Conservation (phyloP, 495 filamentous ascomycete species). For the Platismatia glauca region DNA sequence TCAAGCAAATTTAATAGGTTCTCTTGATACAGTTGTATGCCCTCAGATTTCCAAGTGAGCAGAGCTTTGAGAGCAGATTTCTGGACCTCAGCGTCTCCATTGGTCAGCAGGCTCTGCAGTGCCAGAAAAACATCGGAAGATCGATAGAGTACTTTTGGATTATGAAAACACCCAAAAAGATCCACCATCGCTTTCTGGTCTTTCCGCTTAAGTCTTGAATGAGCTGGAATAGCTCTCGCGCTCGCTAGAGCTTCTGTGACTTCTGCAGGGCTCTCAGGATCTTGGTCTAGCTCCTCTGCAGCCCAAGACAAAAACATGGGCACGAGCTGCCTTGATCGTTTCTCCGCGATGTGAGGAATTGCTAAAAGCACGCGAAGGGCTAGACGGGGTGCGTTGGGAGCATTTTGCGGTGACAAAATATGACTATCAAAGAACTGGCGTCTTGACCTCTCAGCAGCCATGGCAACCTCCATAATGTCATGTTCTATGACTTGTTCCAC, state of each 20-base stretch:
- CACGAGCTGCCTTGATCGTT: conserved; percentile 70
- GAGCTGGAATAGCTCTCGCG: conserved; percentile 24
- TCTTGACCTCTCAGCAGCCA: conserved; percentile 41
- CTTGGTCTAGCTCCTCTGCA: conserved; percentile 37
- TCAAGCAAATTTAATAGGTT: conserved; percentile 83
- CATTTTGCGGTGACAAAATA: conserved; percentile 31
- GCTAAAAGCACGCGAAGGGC: conserved; percentile 70
- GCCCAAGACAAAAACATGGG: conserved; percentile 80
- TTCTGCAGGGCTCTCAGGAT: conserved; percentile 34
- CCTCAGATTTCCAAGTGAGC: conserved; percentile 75
- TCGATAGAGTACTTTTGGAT: conserved; percentile 74
- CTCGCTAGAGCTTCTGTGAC: conserved; percentile 20
- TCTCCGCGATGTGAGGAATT: conserved; percentile 71
- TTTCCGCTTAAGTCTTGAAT: conserved; percentile 45
- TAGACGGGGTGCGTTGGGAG: conserved; percentile 43
- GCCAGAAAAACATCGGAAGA: conserved; percentile 66
- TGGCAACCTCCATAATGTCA: conserved; percentile 32
- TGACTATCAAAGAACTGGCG: conserved; percentile 41
- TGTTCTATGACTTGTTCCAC: conserved; percentile 41
- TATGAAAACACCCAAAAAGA: conserved; percentile 76
- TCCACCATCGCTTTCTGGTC: conserved; percentile 75
- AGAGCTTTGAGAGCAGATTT: conserved; percentile 75
- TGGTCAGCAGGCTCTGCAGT: conserved; percentile 63
- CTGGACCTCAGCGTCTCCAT: conserved; percentile 85
- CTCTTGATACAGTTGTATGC: conserved; percentile 71